Evolutionary conservation across 805 yeast genomes (phyloP).

Genomic region (Teunomyces cretensis): DNA sequence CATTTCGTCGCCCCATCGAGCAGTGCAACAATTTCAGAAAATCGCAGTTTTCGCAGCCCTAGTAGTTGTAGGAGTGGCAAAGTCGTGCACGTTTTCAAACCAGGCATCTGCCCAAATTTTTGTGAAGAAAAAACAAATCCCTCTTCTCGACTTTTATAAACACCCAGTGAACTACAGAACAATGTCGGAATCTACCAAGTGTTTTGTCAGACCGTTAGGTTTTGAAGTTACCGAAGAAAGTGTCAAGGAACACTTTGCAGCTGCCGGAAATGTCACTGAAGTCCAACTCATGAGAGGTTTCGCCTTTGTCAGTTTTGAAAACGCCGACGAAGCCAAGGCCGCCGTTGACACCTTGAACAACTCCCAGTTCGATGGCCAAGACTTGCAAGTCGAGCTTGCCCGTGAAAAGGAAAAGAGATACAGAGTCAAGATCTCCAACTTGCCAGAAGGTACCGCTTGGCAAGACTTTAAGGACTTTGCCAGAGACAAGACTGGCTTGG

Average conservation of each 20-base stretch:
- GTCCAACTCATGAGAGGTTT: constrained; percentile 76
- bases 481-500: constrained; percentile 65
- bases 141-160: neutral
- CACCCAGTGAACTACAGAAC: neutral
- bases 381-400: constrained; percentile 53
- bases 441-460: constrained; percentile 81
- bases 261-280: constrained; percentile 66
- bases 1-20: too few species aligned
- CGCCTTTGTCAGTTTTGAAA: constrained; percentile 85
- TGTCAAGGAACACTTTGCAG: constrained; percentile 65
- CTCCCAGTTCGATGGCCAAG: constrained; percentile 49
- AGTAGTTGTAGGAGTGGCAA: neutral
- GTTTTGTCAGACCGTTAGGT: constrained; percentile 65
- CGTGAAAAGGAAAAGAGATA: constrained; percentile 54
- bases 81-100: neutral
- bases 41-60: neutral
- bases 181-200: constrained; percentile 18
- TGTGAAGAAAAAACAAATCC: neutral
- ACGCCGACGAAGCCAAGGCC: constrained; percentile 50
- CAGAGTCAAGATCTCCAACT: constrained; percentile 66
- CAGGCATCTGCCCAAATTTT: neutral
- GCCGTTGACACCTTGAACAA: constrained; percentile 49
- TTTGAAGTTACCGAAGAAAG: constrained; percentile 53
- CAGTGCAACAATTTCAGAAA: too few species aligned
- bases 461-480: constrained; percentile 89